A percentile compares a stretch with the other conserved stretches of the same genome.
phyloP scores from a whole-genome alignment of 1,284 basidiomycete genomes.

The Wallemia hederae region DNA sequence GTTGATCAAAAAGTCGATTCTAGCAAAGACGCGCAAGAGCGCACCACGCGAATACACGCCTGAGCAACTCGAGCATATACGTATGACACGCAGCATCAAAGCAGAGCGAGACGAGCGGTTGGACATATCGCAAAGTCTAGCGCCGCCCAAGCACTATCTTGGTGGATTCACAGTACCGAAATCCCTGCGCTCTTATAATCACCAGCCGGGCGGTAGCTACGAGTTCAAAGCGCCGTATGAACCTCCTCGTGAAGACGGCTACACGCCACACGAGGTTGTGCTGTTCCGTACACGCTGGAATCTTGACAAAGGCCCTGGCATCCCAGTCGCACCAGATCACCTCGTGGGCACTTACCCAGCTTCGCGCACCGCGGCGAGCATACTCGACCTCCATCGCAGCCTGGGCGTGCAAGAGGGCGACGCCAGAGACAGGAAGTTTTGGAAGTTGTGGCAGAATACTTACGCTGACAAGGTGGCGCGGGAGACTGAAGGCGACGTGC shows the following conservation, averaged over 20 bases:
- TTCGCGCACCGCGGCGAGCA: background rate
- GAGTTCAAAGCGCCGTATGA: slow-evolving; percentile 1
- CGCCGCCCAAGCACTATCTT: slow-evolving; percentile 12
- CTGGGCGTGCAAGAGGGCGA: background rate
- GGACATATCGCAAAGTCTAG: slow-evolving; percentile 17
- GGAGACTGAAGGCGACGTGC: background rate
- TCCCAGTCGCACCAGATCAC: background rate
- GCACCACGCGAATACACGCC: background rate
- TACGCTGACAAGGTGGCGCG: background rate
- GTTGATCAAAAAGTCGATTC: background rate
- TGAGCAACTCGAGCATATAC: slow-evolving; percentile 18
- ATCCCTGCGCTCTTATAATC: background rate
- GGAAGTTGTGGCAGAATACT: background rate
- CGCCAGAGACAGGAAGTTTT: background rate
- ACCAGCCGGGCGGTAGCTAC: background rate
- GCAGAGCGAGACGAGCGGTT: slow-evolving; percentile 21
- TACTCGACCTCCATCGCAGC: background rate
- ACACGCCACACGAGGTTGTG: background rate
- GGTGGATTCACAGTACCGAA: slow-evolving; percentile 1
- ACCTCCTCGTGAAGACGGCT: background rate
- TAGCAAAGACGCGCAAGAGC: background rate
- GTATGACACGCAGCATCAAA: slow-evolving; percentile 12
- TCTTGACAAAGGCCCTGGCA: background rate
- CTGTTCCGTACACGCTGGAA: background rate
- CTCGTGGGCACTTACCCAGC: background rate